phyloP scores from a whole-genome alignment of 2,329 filamentous ascomycete genomes.

The Pyrenochaeta sp. region DNA sequence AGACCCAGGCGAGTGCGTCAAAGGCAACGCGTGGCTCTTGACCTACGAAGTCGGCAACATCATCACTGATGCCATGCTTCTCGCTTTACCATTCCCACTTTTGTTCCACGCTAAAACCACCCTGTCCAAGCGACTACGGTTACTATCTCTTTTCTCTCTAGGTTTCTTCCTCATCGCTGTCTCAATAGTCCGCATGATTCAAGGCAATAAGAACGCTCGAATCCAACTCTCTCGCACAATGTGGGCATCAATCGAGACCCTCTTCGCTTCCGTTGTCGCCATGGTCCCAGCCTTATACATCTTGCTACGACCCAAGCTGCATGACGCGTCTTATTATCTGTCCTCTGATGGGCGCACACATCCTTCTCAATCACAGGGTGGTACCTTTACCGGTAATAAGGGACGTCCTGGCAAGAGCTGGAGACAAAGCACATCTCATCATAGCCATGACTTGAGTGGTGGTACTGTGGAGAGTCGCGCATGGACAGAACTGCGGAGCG shows the following conservation, averaged over 20 bases:
- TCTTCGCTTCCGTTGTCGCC: slow-evolving; percentile 1
- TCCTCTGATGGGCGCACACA: background rate
- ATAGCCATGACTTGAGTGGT: background rate
- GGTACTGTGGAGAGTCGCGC: background rate
- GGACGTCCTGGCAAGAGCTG: background rate
- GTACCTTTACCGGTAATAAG: background rate
- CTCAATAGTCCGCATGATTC: background rate
- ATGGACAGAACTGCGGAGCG: background rate
- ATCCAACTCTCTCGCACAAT: slow-evolving; percentile 1
- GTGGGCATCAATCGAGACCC: slow-evolving; percentile 3
- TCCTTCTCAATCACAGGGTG: background rate
- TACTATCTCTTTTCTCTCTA: background rate
- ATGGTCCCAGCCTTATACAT: background rate
- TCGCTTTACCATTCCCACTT: background rate
- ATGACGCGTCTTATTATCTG: background rate
- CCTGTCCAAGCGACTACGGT: background rate
- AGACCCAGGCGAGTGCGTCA: slow-evolving; percentile 1
- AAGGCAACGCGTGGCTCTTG: slow-evolving; percentile 1
- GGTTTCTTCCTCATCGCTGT: slow-evolving; percentile 5
- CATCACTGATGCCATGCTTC: slow-evolving; percentile 1
- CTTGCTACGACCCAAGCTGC: background rate
- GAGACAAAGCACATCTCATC: background rate
- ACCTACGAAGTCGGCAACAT: slow-evolving; percentile 5
- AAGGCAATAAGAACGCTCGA: background rate
- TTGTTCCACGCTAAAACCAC: slow-evolving; percentile 1